Evolutionary conservation across 257 asterid genomes (phyloP).

Genomic region (Nicotiana obtusifolia): DNA sequence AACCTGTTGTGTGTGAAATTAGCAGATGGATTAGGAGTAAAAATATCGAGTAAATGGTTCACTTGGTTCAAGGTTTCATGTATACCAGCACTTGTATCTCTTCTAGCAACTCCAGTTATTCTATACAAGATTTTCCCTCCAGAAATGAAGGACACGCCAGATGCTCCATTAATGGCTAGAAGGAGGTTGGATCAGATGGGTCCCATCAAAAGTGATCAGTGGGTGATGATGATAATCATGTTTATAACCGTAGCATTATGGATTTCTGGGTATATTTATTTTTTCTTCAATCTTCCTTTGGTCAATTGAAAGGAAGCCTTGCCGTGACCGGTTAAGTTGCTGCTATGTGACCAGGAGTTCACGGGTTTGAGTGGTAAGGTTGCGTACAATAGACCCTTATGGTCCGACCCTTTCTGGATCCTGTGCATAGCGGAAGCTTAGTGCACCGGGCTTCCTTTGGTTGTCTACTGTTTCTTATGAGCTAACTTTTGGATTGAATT

Average conservation of each 20-base stretch:
- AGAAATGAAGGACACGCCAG: conserved; percentile 59
- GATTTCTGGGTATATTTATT: conserved; percentile 54
- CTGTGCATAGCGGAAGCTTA: too few relatives aligned
- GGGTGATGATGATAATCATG: conserved; percentile 68
- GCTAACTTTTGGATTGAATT: not conserved
- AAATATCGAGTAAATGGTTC: conserved; percentile 53
- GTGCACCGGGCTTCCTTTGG: not conserved
- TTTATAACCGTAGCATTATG: conserved; percentile 58
- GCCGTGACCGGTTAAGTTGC: too few relatives aligned
- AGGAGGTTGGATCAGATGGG: conserved; percentile 68
- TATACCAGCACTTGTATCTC: conserved; percentile 42
- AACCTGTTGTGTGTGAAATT: conserved; percentile 63
- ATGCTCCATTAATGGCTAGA: conserved; percentile 67
- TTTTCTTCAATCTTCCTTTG: too few relatives aligned
- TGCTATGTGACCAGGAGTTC: too few relatives aligned
- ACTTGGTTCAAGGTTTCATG: conserved; percentile 67
- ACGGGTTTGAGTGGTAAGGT: too few relatives aligned
- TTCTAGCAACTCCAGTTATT: conserved; percentile 50
- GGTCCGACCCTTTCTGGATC: too few relatives aligned
- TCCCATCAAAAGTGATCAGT: conserved; percentile 56
- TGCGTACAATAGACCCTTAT: too few relatives aligned
- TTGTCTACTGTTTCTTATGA: not conserved
- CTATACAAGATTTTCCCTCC: conserved; percentile 68
- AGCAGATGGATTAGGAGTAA: conserved; percentile 69
- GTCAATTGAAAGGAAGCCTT: too few relatives aligned